These are phyloP conservation scores for Xylaria sp. DNA, from an alignment of 2,329 filamentous ascomycete species.

Conservation along the genomic window DNA sequence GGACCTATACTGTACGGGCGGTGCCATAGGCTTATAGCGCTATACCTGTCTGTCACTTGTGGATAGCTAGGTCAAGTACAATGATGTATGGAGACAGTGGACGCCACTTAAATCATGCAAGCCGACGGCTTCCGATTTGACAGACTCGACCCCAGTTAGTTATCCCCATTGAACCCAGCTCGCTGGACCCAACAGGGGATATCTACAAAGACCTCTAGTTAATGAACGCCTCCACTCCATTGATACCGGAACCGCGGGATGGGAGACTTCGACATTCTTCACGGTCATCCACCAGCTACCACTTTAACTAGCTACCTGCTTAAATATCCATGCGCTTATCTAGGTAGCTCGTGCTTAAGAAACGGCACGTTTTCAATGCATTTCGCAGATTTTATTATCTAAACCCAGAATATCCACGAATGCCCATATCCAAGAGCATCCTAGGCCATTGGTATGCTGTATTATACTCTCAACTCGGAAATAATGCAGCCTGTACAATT, in stretches of 20 bases:
- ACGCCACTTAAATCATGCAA: background rate
- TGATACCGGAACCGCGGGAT: background rate
- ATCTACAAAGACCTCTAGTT: background rate
- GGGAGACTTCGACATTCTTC: background rate
- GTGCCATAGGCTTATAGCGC: background rate
- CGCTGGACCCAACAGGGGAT: background rate
- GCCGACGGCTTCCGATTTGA: conserved; percentile 15
- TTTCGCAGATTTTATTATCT: background rate
- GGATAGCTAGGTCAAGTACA: too few species aligned
- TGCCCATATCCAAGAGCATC: background rate
- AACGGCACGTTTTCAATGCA: background rate
- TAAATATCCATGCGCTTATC: background rate
- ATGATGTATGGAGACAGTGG: too few species aligned
- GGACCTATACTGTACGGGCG: background rate
- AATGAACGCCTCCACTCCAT: background rate
- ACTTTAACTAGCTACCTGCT: background rate
- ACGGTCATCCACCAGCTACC: background rate
- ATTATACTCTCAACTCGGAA: background rate
- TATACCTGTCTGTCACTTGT: too few species aligned
- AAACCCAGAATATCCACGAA: background rate
- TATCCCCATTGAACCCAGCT: too few species aligned
- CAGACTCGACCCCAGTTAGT: background rate
- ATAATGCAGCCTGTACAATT: background rate
- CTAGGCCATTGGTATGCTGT: background rate
- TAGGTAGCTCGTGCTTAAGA: background rate